Evolutionary conservation across 2,329 filamentous ascomycete genomes (phyloP), one percentile per base, ranked within the genome.

Genomic region (Xenoacremonium recifei): DNA sequence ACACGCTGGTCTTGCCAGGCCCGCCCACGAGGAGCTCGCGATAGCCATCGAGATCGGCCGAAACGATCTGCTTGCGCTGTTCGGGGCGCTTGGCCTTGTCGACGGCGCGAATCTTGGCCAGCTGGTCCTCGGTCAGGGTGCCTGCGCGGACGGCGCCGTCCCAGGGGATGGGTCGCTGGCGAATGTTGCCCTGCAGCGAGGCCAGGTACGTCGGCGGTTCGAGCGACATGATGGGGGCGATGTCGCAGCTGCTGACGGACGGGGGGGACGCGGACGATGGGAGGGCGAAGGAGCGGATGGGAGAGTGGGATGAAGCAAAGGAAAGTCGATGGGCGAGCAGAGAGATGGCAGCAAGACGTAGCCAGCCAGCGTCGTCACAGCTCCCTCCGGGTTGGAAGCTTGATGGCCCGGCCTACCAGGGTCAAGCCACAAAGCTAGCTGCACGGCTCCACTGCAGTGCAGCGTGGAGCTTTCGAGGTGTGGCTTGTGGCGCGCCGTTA

Each of bases 131-230:
- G 44, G 88, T 95, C 69, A 99, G 87, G 61, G 89, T 93, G 67
- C 91, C 89, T 57, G 89, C 89, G 67, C 93, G 83, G 54, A 95
- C 89, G 59, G 92, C 91, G 59, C 92, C 92, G 69, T 97, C 92
- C 93, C 93, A 99, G 44, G 92, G 91, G 70, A 99, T 96, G 53
- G 91, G 91, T 55, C 93, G 83, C 63, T 89, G 87, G 63, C 93
- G 89, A 66, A 97, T 96, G 76, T 97, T 97, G 80, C 89, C 95
- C 75, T 96, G 91, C 56, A 96, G 79, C 55, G 89, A 92, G 63
- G 72, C 71, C 44, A 82, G 82, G 69, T 96, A 96, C 45, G 88
- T 87, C 45, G 91, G 91, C 56, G 89, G 87, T 65, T 96, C 90
- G 67, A 95, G 81, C 65, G 90, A 92, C 91, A 96, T 96, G 56